Percentiles rank a stretch among this genome's conserved stretches.
Conservation (phyloP, 345 rosid genomes). For the Citrus maxima region DNA sequence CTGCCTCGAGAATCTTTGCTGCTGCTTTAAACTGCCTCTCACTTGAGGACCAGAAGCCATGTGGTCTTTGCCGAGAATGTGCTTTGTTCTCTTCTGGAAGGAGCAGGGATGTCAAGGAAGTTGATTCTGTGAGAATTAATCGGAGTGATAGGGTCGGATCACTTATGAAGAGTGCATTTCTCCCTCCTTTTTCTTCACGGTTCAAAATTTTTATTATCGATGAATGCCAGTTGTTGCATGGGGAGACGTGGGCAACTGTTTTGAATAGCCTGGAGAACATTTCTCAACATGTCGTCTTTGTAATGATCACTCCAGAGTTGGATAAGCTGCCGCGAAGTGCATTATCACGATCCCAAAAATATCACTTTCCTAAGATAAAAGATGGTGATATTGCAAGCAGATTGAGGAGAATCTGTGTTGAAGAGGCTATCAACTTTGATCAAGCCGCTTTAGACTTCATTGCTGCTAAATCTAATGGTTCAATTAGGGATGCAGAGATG, state of each 20-base stretch:
- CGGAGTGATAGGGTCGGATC: constrained; percentile 52
- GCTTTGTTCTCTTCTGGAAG: constrained; percentile 56
- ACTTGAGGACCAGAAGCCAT: constrained; percentile 68
- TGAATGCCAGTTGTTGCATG: constrained; percentile 78
- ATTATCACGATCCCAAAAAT: constrained; percentile 72
- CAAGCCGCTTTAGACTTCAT: constrained; percentile 73
- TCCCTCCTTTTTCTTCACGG: constrained; percentile 69
- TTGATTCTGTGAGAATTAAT: constrained; percentile 70
- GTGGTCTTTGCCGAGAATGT: constrained; percentile 88
- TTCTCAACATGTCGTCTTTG: constrained; percentile 64
- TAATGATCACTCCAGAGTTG: constrained; percentile 78
- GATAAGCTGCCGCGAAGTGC: constrained; percentile 78
- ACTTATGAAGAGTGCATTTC: constrained; percentile 57
- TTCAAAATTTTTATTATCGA: constrained; percentile 78
- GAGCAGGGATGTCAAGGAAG: constrained; percentile 68
- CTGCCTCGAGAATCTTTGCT: constrained; percentile 84
- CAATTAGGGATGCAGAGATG: constrained; percentile 90
- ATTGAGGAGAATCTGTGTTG: constrained; percentile 60
- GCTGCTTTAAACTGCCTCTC: constrained; percentile 91
- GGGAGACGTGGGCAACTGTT: constrained; percentile 74
- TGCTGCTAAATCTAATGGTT: constrained; percentile 92
- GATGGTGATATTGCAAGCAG: constrained; percentile 59
- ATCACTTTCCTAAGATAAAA: constrained; percentile 72
- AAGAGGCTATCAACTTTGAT: constrained; percentile 77
- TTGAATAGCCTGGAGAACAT: constrained; percentile 63